Evolutionary conservation across 1,139 yeast species (phyloP), one percentile per base, ranked within the genome.

Genomic region (Taphrina deformans): DNA sequence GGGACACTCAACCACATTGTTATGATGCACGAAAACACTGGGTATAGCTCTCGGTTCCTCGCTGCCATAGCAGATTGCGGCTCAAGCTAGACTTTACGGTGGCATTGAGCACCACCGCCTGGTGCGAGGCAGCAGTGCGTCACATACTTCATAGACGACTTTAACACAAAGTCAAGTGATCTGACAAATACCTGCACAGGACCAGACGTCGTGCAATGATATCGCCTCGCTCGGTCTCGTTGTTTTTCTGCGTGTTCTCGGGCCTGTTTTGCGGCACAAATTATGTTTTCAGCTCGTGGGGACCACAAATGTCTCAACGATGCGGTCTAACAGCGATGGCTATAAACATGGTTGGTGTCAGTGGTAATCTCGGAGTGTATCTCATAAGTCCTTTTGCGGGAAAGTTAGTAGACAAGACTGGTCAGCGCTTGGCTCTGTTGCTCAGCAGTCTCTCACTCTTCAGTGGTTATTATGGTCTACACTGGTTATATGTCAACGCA

Each of bases 341-440:
- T 66, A 77, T 85, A 12, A 82, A 86, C 35, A 74, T 79, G 27
- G 81, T 85, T 3, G 88, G 88, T 2, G 78, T 84, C 70, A 75
- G 81, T 33, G 89, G 88, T 2, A 83, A 85, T 40, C 73, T 85
- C 45, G 87, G 88, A 1, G 81, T 83, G 66, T 84, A 87, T 6
- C 67, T 83, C 6, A 85, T 88, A 0, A 89, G 89, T 0, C 71
- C 74, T 12, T 77, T 85, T 12, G 86, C 85, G n/a, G 89, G 85
- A 70, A 75, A 74, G 52, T 26, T 72, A 70, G 65, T 65, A 52
- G 56, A 69, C 70, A 53, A 73, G 71, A 63, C 69, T 66, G 40
- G 62, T 67, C 63, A 44, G 33, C 55, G 65, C 5, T 31, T 62
- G 10, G 50, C 64, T 5, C 26, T 55, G 18, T 26, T 35, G 58